Evolutionary conservation across 2,329 filamentous ascomycete species (phyloP).

Genomic region (Aureobasidium sp.): DNA sequence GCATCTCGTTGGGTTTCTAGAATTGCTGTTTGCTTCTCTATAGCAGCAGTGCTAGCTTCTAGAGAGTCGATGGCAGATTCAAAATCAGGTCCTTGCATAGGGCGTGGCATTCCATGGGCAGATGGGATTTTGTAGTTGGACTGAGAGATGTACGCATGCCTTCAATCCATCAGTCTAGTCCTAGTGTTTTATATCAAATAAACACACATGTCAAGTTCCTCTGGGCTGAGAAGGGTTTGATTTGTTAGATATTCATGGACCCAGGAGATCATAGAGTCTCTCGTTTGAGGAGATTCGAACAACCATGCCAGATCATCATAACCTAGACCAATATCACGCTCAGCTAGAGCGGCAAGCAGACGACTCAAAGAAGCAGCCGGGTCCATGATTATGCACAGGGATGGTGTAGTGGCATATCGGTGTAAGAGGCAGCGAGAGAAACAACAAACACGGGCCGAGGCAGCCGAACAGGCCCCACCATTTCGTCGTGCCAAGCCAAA

Average conservation of each 20-base stretch:
- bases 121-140: not conserved
- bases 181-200: slow-evolving; percentile 19
- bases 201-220: slow-evolving; percentile 40
- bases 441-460: slow-evolving; percentile 4
- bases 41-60: slow-evolving; percentile 55
- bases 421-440: not conserved
- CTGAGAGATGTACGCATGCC: not conserved
- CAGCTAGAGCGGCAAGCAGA: slow-evolving; percentile 35
- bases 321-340: slow-evolving; percentile 35
- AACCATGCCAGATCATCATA: slow-evolving; percentile 39
- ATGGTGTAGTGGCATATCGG: not conserved
- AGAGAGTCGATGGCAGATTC: slow-evolving; percentile 53
- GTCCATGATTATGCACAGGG: not conserved
- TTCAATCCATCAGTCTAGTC: not conserved
- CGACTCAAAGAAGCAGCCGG: slow-evolving; percentile 24
- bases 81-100: slow-evolving; percentile 52
- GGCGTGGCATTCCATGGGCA: slow-evolving; percentile 23
- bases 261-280: slow-evolving; percentile 34
- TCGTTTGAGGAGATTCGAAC: slow-evolving; percentile 36
- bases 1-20: slow-evolving; percentile 56
- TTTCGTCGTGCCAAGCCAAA: not conserved
- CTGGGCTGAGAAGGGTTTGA: slow-evolving; percentile 38
- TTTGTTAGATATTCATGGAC: slow-evolving; percentile 39
- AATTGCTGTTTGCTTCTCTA: slow-evolving; percentile 54
- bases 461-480: not conserved